Percentiles rank a stretch among this genome's conserved stretches.
Conservation (phyloP, 768 basidiomycete genomes). For the Psilocybe cyanescens region DNA sequence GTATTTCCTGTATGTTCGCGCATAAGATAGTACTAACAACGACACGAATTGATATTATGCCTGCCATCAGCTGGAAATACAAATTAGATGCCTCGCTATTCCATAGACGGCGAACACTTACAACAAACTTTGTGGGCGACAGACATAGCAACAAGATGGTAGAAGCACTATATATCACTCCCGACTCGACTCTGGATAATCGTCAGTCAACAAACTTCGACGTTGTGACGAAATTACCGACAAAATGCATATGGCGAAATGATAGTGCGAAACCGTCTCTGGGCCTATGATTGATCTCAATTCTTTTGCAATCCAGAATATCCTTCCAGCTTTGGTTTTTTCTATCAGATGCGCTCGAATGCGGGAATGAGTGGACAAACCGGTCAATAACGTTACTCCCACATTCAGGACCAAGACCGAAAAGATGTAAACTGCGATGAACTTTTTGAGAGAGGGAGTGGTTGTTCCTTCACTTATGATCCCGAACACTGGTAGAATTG, state of each 20-base stretch:
- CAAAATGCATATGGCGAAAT: conserved; percentile 30
- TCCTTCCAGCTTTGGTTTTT: conserved; percentile 26
- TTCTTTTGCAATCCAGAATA: conserved; percentile 33
- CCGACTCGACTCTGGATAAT: conserved; percentile 25
- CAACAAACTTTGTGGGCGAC: conserved; percentile 21
- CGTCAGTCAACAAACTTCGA: background rate
- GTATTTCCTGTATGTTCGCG: too few species aligned
- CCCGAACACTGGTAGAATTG: conserved; percentile 18
- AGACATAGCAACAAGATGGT: conserved; percentile 17
- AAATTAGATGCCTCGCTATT: background rate
- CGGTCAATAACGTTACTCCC: conserved; percentile 25
- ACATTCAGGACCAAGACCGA: conserved; percentile 21
- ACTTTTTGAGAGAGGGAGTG: conserved; percentile 12
- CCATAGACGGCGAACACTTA: conserved; percentile 9
- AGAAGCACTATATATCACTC: conserved; percentile 23
- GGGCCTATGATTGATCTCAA: conserved; percentile 26
- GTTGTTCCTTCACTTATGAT: conserved; percentile 22
- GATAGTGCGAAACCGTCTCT: conserved; percentile 23
- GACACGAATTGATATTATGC: conserved; percentile 20
- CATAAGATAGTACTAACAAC: conserved; percentile 20
- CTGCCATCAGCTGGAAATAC: conserved; percentile 20
- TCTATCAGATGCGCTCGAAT: background rate
- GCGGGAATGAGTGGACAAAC: conserved; percentile 9
- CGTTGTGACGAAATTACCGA: conserved; percentile 13
- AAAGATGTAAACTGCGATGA: conserved; percentile 19